Evolutionary conservation across 139 green algal species (phyloP).

Genomic region (Chlorella vulgaris): DNA sequence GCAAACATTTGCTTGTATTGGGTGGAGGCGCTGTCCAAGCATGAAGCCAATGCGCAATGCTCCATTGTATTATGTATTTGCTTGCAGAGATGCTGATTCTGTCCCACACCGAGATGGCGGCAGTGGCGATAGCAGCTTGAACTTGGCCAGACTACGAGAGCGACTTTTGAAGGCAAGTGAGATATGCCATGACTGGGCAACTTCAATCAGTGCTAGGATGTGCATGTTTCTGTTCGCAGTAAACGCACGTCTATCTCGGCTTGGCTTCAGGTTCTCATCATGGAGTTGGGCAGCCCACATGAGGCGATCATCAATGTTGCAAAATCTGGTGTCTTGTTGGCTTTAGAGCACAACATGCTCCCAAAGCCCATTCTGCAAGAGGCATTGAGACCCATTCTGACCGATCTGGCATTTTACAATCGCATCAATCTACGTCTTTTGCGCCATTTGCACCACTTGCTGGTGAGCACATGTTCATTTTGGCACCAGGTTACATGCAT

Average conservation of each 20-base stretch:
- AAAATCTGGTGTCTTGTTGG: slow-evolving; percentile 39
- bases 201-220: not conserved
- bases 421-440: slow-evolving; percentile 75
- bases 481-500: not conserved
- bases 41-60: too few species aligned
- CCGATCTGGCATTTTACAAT: slow-evolving; percentile 82
- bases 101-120: not conserved
- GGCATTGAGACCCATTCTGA: slow-evolving; percentile 80
- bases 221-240: too few species aligned
- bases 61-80: not conserved
- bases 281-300: slow-evolving; percentile 24
- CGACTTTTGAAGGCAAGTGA: slow-evolving; percentile 28
- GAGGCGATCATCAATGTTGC: slow-evolving; percentile 3
- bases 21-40: not conserved
- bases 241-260: too few species aligned
- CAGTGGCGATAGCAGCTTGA: not conserved
- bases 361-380: slow-evolving; percentile 72
- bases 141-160: slow-evolving; percentile 19
- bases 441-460: slow-evolving; percentile 73
- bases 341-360: slow-evolving; percentile 52
- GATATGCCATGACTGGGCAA: not conserved
- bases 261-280: slow-evolving; percentile 10
- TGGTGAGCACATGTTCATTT: slow-evolving; percentile 35
- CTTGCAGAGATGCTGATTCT: not conserved
- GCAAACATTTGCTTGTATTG: not conserved